Evolutionary conservation across 495 filamentous ascomycete species (phyloP), one percentile per base, ranked within the genome.

Genomic region (Tuber borchii): DNA sequence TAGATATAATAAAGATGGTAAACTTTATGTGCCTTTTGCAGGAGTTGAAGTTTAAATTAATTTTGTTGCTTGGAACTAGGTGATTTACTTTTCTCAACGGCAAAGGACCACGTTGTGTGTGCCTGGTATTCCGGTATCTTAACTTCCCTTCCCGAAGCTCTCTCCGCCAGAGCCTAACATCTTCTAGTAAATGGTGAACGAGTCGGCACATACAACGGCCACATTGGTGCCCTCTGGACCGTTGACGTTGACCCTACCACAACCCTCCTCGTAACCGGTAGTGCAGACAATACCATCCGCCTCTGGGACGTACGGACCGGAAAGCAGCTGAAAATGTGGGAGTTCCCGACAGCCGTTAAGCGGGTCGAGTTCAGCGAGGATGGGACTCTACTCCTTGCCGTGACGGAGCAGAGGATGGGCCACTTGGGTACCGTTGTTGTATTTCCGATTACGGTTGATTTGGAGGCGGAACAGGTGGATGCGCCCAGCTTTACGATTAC

Each of bases 331-430:
- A 97, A 98, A 89, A 90, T 91, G 70, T 99, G 95, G 95, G 93
- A 99, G 31, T 97, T 97, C 88, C 89, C 90, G 6, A 97, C 96
- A 31, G 93, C 93, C 61, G 93, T 99, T 79, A 97, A 98, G 89
- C 89, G 95, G 76, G 94, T 97, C 82, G 95, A 97, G 83, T 99
- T 98, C 86, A 93, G 89, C 80, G 91, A 95, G 75, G 95, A 99
- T 86, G 95, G 94, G 80, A 91, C 88, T 81, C 87, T 91, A 83
- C 86, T 99, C 77, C 86, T 99, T 76, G 94, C 93, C 61, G 93
- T 99, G 78, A 99, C 95, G 44, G 95, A 99, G 86, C 95, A 96
- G 91, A 94, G 95, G 82, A 96, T 95, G 90, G 95, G 95, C 74
- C 92, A 93, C 84, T 86, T 98, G 73, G 92, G 95, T 81, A 95